These are phyloP conservation scores for Fraxinus pennsylvanica DNA, from an alignment of 257 asterid genomes.

Conservation along the genomic window DNA sequence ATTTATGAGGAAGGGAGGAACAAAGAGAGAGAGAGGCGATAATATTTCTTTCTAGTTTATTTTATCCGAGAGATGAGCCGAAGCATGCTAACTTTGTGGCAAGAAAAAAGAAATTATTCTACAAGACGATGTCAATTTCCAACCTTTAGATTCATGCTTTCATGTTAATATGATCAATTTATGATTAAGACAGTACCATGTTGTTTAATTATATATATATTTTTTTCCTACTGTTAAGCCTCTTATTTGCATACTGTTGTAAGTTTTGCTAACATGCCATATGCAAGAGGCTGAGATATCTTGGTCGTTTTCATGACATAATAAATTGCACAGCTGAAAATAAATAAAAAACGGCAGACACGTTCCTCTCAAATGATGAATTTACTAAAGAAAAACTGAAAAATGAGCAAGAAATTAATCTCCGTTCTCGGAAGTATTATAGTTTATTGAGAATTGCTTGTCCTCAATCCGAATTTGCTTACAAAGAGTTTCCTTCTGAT, in stretches of 20 bases:
- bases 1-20: background rate
- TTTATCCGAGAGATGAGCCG: background rate
- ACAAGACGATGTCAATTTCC: background rate
- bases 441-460: background rate
- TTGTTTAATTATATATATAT: background rate
- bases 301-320: background rate
- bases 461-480: background rate
- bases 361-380: conserved; percentile 4
- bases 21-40: background rate
- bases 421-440: background rate
- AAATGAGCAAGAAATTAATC: background rate
- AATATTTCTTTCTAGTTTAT: background rate
- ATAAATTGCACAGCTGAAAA: background rate
- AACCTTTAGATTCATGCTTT: background rate
- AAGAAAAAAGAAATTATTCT: background rate
- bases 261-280: background rate
- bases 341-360: background rate
- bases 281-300: conserved; percentile 5
- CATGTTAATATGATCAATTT: conserved; percentile 12
- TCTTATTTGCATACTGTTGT: background rate
- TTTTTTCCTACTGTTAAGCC: background rate
- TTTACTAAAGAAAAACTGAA: background rate
- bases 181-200: background rate
- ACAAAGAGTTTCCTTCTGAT: background rate
- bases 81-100: background rate